Evolutionary conservation across 352 stramenopile genomes (phyloP).

Genomic region (Thraustotheca clavata): DNA sequence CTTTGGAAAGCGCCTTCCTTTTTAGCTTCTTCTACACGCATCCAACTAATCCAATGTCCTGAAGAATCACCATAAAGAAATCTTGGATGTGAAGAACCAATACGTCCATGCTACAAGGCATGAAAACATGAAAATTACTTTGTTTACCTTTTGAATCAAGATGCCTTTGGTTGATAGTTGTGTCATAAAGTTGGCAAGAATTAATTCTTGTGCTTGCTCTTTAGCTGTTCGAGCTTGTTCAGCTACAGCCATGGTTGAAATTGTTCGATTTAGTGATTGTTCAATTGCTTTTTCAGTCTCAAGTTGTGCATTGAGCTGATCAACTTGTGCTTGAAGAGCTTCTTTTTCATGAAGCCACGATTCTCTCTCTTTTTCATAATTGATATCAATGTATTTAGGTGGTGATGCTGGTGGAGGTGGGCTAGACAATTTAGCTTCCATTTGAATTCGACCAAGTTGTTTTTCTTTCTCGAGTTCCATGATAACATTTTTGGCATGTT

Average conservation of each 20-base stretch:
- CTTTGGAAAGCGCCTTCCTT: conserved; percentile 9
- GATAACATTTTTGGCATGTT: conserved; percentile 32
- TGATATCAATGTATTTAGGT: too few relatives aligned
- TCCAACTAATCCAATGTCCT: conserved; percentile 19
- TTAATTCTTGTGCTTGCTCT: background rate
- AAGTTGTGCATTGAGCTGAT: background rate
- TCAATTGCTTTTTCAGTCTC: background rate
- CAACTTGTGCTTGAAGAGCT: background rate
- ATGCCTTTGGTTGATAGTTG: conserved; percentile 14
- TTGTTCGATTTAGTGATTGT: background rate
- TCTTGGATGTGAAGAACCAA: background rate
- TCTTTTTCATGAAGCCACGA: conserved; percentile 7
- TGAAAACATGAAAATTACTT: background rate
- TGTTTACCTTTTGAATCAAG: conserved; percentile 14
- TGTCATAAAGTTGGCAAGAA: conserved; percentile 6
- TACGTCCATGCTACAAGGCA: conserved; percentile 7
- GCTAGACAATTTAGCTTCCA: conserved; percentile 2
- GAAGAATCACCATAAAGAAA: conserved; percentile 8
- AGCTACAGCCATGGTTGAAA: background rate
- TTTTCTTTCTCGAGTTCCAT: conserved; percentile 22
- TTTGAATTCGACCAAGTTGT: conserved; percentile 4
- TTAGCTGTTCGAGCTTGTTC: background rate
- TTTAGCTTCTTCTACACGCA: background rate
- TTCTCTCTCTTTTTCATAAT: too few relatives aligned
- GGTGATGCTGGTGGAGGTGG: background rate